These are phyloP conservation scores for Phytopythium boreale DNA, from an alignment of 352 stramenopile species.

Conservation along the genomic window DNA sequence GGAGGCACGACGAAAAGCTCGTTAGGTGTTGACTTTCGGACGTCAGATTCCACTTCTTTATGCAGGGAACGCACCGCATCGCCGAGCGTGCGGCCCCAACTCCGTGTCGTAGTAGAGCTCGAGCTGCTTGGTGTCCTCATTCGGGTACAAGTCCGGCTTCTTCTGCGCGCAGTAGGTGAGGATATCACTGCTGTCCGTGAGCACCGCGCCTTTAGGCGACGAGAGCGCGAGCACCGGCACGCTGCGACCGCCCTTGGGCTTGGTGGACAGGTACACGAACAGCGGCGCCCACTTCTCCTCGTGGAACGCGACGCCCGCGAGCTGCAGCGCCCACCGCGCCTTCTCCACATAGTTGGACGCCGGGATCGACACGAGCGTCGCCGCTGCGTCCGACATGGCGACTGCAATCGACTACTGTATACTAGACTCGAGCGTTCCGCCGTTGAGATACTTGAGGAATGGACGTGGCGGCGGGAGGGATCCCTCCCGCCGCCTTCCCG, in stretches of 20 bases:
- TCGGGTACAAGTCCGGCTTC: conserved; percentile 33
- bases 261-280: conserved; percentile 41
- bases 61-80: conserved; percentile 13
- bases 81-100: conserved; percentile 27
- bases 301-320: conserved; percentile 34
- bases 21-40: not conserved
- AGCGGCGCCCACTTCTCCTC: conserved; percentile 48
- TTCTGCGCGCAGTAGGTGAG: conserved; percentile 34
- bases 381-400: not conserved
- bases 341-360: conserved; percentile 65
- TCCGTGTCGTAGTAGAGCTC: conserved; percentile 40
- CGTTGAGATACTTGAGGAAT: not conserved
- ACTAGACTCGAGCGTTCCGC: not conserved
- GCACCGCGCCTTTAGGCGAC: conserved; percentile 6
- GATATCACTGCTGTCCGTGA: conserved; percentile 45
- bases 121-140: conserved; percentile 27
- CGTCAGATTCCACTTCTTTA: no score
- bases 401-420: not conserved
- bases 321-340: conserved; percentile 45
- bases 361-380: conserved; percentile 46
- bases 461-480: not conserved
- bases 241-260: conserved; percentile 33
- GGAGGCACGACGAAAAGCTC: not conserved
- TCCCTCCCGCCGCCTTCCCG: no score
- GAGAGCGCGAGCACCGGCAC: conserved; percentile 39